Conservation (phyloP, 2,329 filamentous ascomycete genomes). For the Aspergillus carbonarius region DNA sequence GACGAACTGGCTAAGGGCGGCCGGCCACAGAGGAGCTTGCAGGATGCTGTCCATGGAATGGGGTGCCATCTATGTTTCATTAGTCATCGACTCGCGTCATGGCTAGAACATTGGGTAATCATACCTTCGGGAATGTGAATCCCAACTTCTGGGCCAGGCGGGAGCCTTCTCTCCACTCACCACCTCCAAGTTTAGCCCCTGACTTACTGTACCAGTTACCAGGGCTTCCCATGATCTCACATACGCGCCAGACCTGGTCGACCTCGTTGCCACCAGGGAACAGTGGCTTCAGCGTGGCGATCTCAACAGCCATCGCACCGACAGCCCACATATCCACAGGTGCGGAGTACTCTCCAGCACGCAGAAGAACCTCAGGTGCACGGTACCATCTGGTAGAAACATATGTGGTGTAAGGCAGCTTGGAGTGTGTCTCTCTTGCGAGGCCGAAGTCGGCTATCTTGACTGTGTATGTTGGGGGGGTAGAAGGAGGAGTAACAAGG, state of each 20-base stretch:
- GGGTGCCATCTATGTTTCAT: conserved; percentile 74
- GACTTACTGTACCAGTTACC: conserved; percentile 97
- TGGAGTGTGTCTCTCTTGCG: conserved; percentile 95
- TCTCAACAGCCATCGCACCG: conserved; percentile 97
- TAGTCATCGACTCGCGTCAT: conserved; percentile 1
- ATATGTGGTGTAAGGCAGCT: conserved; percentile 95
- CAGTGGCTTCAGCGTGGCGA: conserved; percentile 91
- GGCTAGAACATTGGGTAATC: background rate
- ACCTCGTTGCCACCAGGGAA: conserved; percentile 98
- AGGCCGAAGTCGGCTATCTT: conserved; percentile 99
- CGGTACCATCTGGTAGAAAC: conserved; percentile 96
- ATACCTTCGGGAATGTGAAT: conserved; percentile 88
- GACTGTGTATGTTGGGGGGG: conserved; percentile 88
- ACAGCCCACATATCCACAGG: conserved; percentile 99
- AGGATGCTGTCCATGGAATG: conserved; percentile 95
- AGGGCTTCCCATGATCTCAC: conserved; percentile 98
- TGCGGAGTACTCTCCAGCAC: conserved; percentile 94
- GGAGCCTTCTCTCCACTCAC: conserved; percentile 95
- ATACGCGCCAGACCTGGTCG: conserved; percentile 97
- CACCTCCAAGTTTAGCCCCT: conserved; percentile 81
- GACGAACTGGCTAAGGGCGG: conserved; percentile 84
- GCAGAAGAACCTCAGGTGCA: conserved; percentile 87
- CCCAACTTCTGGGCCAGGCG: conserved; percentile 91
- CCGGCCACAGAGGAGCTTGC: conserved; percentile 85
- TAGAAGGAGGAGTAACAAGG: conserved; percentile 90